These are phyloP conservation scores for Backusella mclennaniae DNA, from an alignment of 192 early-diverging fungal species.

Conservation along the genomic window DNA sequence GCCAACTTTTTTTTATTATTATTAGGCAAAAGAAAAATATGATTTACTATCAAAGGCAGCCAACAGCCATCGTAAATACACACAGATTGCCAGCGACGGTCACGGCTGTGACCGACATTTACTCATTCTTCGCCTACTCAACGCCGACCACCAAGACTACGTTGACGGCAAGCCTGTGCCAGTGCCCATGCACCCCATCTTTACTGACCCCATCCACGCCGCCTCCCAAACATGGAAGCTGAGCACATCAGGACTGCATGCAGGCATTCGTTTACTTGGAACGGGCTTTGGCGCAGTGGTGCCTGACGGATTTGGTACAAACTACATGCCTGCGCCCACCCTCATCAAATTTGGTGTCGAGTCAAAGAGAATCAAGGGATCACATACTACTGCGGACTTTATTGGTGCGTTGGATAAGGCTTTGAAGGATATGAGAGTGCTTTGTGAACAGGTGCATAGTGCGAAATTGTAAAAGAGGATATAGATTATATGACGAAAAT, in stretches of 20 bases:
- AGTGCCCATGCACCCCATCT: conserved; percentile 48
- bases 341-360: conserved; percentile 83
- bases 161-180: not conserved
- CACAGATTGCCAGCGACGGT: conserved; percentile 68
- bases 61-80: conserved; percentile 65
- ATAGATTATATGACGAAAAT: not conserved
- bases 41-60: conserved; percentile 59
- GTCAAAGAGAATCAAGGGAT: conserved; percentile 50
- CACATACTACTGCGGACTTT: conserved; percentile 15
- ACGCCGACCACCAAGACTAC: conserved; percentile 30
- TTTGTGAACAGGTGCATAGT: conserved; percentile 31
- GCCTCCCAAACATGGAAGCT: conserved; percentile 69
- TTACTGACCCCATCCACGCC: conserved; percentile 71
- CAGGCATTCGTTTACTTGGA: conserved; percentile 63
- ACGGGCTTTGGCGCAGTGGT: conserved; percentile 84
- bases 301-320: conserved; percentile 84
- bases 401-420: not conserved
- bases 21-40: conserved; percentile 29
- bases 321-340: conserved; percentile 68
- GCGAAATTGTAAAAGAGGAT: conserved; percentile 3
- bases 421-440: conserved; percentile 30
- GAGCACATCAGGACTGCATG: conserved; percentile 80
- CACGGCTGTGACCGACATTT: conserved; percentile 84
- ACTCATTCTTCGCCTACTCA: conserved; percentile 69
- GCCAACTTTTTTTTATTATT: not conserved